Evolutionary conservation across 2,329 filamentous ascomycete species (phyloP).

Genomic region (Byssoonygena ceratinophila): DNA sequence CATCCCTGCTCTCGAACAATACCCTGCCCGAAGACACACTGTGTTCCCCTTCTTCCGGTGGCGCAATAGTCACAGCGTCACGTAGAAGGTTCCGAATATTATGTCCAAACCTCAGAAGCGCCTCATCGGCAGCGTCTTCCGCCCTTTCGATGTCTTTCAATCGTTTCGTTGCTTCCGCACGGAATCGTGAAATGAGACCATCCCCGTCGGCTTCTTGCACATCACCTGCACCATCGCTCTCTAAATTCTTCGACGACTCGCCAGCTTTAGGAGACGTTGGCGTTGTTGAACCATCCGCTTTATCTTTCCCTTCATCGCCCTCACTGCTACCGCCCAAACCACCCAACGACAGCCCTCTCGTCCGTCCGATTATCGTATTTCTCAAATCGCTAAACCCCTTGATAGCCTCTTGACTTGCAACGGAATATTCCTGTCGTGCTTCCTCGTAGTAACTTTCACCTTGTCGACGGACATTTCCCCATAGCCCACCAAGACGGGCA

Average conservation of each 20-base stretch:
- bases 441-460: constrained; percentile 81
- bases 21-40: constrained; percentile 45
- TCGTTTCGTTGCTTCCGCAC: constrained; percentile 65
- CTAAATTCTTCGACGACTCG: constrained; percentile 14
- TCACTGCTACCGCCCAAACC: constrained; percentile 22
- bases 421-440: constrained; percentile 67
- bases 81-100: constrained; percentile 82
- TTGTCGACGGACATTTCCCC: constrained; percentile 89
- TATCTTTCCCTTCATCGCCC: constrained; percentile 23
- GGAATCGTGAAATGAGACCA: constrained; percentile 64
- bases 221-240: constrained; percentile 18
- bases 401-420: constrained; percentile 67
- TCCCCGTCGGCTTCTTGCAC: constrained; percentile 37
- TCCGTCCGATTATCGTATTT: constrained; percentile 58
- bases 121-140: constrained; percentile 93
- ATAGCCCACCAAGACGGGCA: constrained; percentile 72
- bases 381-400: constrained; percentile 66
- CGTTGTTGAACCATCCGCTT: constrained; percentile 14
- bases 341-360: constrained; percentile 60
- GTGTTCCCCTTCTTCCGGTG: constrained; percentile 41
- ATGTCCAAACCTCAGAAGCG: constrained; percentile 77
- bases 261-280: constrained; percentile 21
- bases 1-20: constrained; percentile 88
- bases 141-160: constrained; percentile 82
- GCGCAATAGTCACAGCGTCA: constrained; percentile 80